phyloP scores from a whole-genome alignment of 2,329 filamentous ascomycete species.

The Cytospora mali region DNA sequence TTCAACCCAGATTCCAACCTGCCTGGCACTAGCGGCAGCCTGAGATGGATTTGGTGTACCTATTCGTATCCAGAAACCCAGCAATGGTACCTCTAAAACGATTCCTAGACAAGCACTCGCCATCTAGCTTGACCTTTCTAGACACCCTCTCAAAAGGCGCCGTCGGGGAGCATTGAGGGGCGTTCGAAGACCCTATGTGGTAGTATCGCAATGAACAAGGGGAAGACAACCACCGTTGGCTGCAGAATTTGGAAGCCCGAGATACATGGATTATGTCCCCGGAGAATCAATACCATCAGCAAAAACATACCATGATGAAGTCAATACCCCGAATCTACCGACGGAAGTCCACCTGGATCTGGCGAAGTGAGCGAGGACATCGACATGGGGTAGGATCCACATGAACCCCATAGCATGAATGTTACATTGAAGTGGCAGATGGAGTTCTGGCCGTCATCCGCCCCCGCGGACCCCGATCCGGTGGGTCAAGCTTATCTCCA shows the following conservation, averaged over 20 bases:
- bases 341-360: constrained; percentile 2
- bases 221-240: neutral
- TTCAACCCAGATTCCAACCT: neutral
- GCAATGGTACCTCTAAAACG: no score
- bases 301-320: neutral
- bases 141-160: neutral
- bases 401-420: neutral
- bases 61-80: no score
- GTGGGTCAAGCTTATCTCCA: neutral
- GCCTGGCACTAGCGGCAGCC: no score
- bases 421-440: no score
- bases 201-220: neutral
- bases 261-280: no score
- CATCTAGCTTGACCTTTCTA: no score
- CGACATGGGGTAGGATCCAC: neutral
- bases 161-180: no score
- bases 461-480: neutral
- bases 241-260: neutral
- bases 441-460: no score
- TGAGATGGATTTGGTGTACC: no score
- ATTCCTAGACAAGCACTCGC: no score
- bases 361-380: neutral
- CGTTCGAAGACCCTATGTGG: neutral
- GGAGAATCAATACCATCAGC: neutral
- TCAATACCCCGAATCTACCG: constrained; percentile 11